A percentile compares a stretch with the other conserved stretches of the same genome.
Conservation (phyloP, 352 stramenopile genomes). For the Phytopythium kandeliae region DNA sequence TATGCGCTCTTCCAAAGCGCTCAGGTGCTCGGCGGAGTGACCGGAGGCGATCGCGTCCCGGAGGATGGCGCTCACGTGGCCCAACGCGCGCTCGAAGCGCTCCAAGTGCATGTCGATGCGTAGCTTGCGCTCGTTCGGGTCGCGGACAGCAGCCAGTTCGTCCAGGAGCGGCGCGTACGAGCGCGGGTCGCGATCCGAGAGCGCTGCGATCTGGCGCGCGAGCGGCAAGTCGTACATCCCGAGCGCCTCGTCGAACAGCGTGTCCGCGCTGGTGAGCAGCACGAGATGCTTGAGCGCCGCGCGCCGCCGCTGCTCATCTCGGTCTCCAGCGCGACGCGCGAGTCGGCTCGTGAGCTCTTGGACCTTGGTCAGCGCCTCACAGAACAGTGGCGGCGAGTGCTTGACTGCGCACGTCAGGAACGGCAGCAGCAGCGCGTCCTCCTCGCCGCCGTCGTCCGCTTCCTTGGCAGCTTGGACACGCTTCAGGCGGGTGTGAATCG, state of each 20-base stretch:
- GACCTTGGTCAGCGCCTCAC: constrained; percentile 30
- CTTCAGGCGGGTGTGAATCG: constrained; percentile 24
- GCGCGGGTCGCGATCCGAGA: constrained; percentile 66
- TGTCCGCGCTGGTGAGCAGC: constrained; percentile 63
- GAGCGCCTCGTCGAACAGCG: constrained; percentile 57
- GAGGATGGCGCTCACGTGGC: constrained; percentile 34
- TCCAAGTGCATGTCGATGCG: constrained; percentile 51
- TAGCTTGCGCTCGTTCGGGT: constrained; percentile 42
- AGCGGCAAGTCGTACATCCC: constrained; percentile 63
- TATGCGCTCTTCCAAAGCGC: constrained; percentile 4
- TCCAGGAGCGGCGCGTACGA: constrained; percentile 66
- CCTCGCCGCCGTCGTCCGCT: constrained; percentile 11
- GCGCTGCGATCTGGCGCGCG: constrained; percentile 49
- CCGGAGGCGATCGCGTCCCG: neutral
- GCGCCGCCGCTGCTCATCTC: constrained; percentile 32
- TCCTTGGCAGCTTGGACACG: neutral
- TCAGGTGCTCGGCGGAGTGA: constrained; percentile 1
- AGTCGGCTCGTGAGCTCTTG: constrained; percentile 26
- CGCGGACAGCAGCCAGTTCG: constrained; percentile 26
- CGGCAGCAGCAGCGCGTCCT: constrained; percentile 43
- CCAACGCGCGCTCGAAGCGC: constrained; percentile 35
- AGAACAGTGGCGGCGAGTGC: constrained; percentile 48
- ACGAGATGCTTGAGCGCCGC: constrained; percentile 68
- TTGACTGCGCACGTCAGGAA: constrained; percentile 65
- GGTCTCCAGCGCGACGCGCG: too few species aligned